Percentiles rank a stretch among this genome's conserved stretches.
phyloP scores from a whole-genome alignment of 371 early-diverging fungal genomes.

The Mucor mucedo region DNA sequence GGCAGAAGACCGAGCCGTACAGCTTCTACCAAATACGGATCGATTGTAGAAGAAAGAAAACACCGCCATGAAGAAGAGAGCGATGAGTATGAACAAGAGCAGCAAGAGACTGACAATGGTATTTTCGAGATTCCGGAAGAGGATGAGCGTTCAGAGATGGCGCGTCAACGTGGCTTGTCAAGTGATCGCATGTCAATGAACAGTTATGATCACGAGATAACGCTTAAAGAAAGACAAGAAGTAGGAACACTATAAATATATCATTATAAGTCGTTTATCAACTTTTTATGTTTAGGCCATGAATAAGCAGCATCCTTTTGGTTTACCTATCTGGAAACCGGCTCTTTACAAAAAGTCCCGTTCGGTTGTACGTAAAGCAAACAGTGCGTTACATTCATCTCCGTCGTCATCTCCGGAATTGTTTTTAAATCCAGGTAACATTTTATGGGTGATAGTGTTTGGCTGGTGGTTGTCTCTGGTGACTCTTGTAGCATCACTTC shows the following conservation, averaged over 20 bases:
- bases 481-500: slow-evolving; percentile 62
- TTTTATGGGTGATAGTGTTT: slow-evolving; percentile 86
- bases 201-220: slow-evolving; percentile 55
- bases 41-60: slow-evolving; percentile 24
- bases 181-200: slow-evolving; percentile 22
- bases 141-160: neutral
- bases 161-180: neutral
- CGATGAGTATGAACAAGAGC: neutral
- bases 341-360: slow-evolving; percentile 95
- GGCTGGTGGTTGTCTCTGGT: slow-evolving; percentile 91
- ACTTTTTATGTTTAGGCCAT: slow-evolving; percentile 60
- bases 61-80: slow-evolving; percentile 2
- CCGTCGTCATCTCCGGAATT: slow-evolving; percentile 70
- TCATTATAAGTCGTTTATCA: neutral
- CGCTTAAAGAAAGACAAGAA: slow-evolving; percentile 72
- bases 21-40: slow-evolving; percentile 26
- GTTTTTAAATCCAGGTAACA: slow-evolving; percentile 82
- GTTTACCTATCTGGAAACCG: slow-evolving; percentile 95
- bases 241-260: slow-evolving; percentile 33
- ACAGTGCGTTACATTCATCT: slow-evolving; percentile 83
- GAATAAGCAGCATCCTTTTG: slow-evolving; percentile 92
- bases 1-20: slow-evolving; percentile 22
- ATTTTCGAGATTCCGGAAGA: slow-evolving; percentile 7
- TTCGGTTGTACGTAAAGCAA: slow-evolving; percentile 80
- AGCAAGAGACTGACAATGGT: neutral